Conservation (phyloP, 495 filamentous ascomycete species). For the Ascodesmis nigricans region DNA sequence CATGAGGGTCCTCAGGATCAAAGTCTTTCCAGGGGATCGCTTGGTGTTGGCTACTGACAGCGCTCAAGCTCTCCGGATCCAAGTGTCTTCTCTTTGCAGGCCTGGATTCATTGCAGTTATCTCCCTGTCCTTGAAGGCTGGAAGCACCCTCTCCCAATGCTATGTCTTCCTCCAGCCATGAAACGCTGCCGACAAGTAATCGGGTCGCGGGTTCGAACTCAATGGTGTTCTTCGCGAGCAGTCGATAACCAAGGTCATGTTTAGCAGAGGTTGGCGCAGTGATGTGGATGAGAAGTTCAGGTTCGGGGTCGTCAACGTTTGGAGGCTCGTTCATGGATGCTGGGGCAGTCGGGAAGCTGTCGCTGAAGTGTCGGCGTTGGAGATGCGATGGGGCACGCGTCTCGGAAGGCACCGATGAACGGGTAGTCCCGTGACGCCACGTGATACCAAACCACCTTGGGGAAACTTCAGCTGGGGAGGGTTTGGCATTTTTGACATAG, state of each 20-base stretch:
- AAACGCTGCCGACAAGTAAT: not conserved
- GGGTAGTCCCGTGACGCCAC: too few species aligned
- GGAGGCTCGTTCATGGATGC: too few species aligned
- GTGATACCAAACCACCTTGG: too few species aligned
- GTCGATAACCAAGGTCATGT: not conserved
- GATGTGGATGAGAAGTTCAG: conserved; percentile 1
- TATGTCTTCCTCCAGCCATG: conserved; percentile 1
- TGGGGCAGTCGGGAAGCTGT: too few species aligned
- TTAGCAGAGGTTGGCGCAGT: not conserved
- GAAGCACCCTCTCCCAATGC: too few species aligned
- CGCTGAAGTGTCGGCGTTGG: too few species aligned
- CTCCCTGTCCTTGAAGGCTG: not conserved
- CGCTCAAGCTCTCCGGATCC: not conserved
- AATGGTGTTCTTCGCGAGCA: not conserved
- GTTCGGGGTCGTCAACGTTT: not conserved
- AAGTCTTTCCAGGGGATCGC: not conserved
- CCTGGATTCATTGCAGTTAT: not conserved
- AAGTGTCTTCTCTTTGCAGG: not conserved
- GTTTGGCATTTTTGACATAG: too few species aligned
- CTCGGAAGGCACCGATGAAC: too few species aligned
- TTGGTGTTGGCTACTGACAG: not conserved
- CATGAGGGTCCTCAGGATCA: not conserved
- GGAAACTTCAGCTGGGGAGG: too few species aligned
- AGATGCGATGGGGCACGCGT: too few species aligned
- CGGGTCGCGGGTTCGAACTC: not conserved